Conservation (phyloP, 1,284 basidiomycete species). For the Bondarzewia mesenterica region DNA sequence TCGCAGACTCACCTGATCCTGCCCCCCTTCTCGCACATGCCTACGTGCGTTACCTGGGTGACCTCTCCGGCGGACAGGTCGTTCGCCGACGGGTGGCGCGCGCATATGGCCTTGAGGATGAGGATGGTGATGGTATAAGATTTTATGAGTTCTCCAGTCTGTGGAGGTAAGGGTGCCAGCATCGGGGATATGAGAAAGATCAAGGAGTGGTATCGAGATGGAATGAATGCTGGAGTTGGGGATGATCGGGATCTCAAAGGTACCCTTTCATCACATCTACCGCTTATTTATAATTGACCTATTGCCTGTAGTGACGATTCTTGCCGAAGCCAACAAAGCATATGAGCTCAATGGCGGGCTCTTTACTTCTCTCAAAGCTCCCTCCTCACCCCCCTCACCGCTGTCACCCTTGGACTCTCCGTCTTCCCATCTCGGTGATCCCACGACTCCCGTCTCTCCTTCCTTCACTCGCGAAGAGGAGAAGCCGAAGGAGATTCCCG, state of each 20-base stretch:
- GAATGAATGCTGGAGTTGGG: conserved; percentile 62
- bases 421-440: conserved; percentile 12
- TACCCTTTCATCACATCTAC: conserved; percentile 11
- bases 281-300: not conserved
- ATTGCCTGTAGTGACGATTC: conserved; percentile 28
- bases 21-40: conserved; percentile 66
- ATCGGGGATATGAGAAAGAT: conserved; percentile 63
- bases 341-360: conserved; percentile 65
- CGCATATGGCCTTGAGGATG: conserved; percentile 56
- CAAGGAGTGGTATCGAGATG: conserved; percentile 71
- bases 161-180: conserved; percentile 29
- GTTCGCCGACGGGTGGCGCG: conserved; percentile 58
- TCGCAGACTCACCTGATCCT: conserved; percentile 40
- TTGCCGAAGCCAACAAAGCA: conserved; percentile 60
- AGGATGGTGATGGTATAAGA: conserved; percentile 40
- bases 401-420: conserved; percentile 10
- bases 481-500: conserved; percentile 15
- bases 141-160: conserved; percentile 73
- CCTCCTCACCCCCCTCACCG: conserved; percentile 9
- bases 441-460: conserved; percentile 15
- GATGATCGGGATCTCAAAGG: conserved; percentile 51
- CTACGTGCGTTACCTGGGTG: conserved; percentile 83
- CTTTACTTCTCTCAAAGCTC: conserved; percentile 41
- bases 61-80: conserved; percentile 76
- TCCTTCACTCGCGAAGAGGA: conserved; percentile 10